Evolutionary conservation across 495 filamentous ascomycete genomes (phyloP).

Genomic region (Daldinia concentrica): DNA sequence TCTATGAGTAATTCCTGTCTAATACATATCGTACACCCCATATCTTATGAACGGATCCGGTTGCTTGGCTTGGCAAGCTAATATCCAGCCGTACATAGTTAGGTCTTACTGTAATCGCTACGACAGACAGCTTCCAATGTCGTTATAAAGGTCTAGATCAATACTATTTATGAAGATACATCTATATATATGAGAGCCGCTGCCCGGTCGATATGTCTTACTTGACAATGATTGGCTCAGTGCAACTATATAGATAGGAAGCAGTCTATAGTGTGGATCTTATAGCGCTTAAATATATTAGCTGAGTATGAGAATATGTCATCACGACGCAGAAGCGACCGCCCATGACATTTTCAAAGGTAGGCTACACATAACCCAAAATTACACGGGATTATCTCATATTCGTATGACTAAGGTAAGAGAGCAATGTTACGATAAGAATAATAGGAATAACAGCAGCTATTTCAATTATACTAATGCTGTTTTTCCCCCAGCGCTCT

Average conservation of each 20-base stretch:
- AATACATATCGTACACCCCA: no score
- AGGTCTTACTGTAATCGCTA: no score
- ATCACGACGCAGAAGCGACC: constrained; percentile 3
- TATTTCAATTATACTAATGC: neutral
- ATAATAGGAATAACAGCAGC: neutral
- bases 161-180: no score
- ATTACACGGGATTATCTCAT: neutral
- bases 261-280: neutral
- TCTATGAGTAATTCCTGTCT: no score
- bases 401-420: neutral
- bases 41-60: no score
- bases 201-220: neutral
- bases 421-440: neutral
- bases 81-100: no score
- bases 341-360: neutral
- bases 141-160: no score
- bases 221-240: neutral
- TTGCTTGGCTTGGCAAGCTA: no score
- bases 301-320: neutral
- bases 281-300: neutral
- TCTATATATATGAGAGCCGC: no score
- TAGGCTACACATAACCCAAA: neutral
- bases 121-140: no score
- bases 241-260: neutral
- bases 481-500: constrained; percentile 26